Evolutionary conservation across 2,329 filamentous ascomycete genomes (phyloP), one percentile per base, ranked within the genome.

Genomic region (Fusarium coffeatum): DNA sequence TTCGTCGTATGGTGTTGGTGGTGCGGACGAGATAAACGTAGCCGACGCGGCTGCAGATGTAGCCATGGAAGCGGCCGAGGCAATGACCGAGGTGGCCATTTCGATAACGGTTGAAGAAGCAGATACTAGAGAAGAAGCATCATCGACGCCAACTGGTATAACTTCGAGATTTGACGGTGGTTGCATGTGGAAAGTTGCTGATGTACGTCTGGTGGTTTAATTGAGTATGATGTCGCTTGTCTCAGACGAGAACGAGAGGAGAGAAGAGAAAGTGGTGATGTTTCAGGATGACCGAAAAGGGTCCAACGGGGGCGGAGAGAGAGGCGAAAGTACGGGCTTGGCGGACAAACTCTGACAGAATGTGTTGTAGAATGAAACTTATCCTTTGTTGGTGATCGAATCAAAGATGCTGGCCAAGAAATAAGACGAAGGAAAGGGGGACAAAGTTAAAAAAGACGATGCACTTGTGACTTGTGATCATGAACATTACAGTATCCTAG

Each of bases 1-100:
- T 55, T 85, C 84, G 53, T 66, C 80, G 55, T 81, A 80, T 6
- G 75, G 20, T 16, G 47, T 48, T 41, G 69, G 59, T 43, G 70
- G 55, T 41, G 64, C 55, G 23, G 70, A 66, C 47, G 70, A 57
- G 32, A 63, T 43, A 27, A 63, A 66, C 12, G 71, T 66, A 28
- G 59, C 51, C 10, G 66, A 66, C 23, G 76, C 60, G 5, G 76
- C 59, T 22, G 77, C 64, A 28, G 76, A 69, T 11, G 78, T 59
- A 34, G 77, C 68, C 18, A 76, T 68, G 22, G 77, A 72, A 43
- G 77, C 69, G 22, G 76, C 70, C 25, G 77, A 72, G 46, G 76
- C 71, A 23, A 78, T 64, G 32, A 74, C 69, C 18, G 78, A 74
- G 22, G 77, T 64, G n/a, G 77, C 65, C 68, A 79, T 72, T 46